Evolutionary conservation across 306 rosid species (phyloP).

Genomic region (Abrus precatorius): DNA sequence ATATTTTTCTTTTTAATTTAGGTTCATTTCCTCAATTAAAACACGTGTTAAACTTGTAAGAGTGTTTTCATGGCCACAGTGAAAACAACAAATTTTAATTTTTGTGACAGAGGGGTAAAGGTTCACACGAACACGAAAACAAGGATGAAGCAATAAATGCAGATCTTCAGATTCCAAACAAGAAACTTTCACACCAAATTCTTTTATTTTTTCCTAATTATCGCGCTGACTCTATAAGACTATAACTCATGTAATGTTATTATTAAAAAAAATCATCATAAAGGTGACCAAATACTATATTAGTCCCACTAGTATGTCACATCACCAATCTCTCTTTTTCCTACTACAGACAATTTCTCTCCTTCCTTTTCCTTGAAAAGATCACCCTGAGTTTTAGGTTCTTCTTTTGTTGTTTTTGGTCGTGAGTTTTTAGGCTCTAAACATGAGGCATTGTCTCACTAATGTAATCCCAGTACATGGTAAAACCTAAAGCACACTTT

Average conservation of each 20-base stretch:
- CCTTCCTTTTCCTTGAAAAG: constrained; percentile 15
- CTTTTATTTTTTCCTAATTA: not conserved
- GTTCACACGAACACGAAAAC: not conserved
- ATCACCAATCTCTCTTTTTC: constrained; percentile 15
- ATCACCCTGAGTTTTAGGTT: not conserved
- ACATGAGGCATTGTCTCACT: constrained; percentile 10
- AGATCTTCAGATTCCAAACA: constrained; percentile 19
- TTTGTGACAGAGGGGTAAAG: not conserved
- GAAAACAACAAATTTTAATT: not conserved
- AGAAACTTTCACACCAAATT: not conserved
- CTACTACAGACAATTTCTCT: not conserved
- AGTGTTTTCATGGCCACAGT: not conserved
- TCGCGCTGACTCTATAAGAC: not conserved
- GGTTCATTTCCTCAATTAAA: not conserved
- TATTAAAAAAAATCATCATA: constrained; percentile 6
- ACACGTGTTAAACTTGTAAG: not conserved
- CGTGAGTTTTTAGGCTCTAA: not conserved
- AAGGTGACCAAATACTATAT: constrained; percentile 25
- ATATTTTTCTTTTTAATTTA: too few relatives aligned
- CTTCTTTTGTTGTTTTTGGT: too few relatives aligned
- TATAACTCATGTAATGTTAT: not conserved
- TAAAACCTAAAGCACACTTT: constrained; percentile 38
- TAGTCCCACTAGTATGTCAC: not conserved
- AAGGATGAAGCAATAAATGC: constrained; percentile 1
- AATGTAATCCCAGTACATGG: constrained; percentile 10